A percentile compares a stretch with the other conserved stretches of the same genome.
Conservation (phyloP, 805 yeast genomes). For the Yueomyces sp. region DNA sequence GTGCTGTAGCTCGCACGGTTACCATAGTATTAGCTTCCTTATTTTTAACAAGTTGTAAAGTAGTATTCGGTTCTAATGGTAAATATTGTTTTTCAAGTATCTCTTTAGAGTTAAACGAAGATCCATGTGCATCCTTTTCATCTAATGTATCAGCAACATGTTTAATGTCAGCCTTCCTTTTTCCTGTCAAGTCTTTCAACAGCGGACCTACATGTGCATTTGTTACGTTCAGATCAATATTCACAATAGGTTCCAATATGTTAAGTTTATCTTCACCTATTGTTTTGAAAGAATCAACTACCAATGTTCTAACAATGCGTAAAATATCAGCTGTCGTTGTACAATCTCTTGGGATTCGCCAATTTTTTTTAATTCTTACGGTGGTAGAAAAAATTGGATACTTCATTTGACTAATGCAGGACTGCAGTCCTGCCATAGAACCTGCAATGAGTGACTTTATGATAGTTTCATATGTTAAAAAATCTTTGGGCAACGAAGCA, state of each 20-base stretch:
- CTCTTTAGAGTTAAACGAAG: slow-evolving; percentile 12
- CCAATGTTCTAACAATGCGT: slow-evolving; percentile 32
- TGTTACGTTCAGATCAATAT: slow-evolving; percentile 48
- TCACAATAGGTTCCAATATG: slow-evolving; percentile 82
- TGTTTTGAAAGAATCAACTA: slow-evolving; percentile 26
- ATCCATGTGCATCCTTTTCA: slow-evolving; percentile 21
- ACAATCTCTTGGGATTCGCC: slow-evolving; percentile 43
- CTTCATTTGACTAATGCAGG: slow-evolving; percentile 48
- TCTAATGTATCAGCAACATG: slow-evolving; percentile 45
- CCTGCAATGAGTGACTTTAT: slow-evolving; percentile 47
- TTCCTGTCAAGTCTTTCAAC: slow-evolving; percentile 68
- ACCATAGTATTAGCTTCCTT: slow-evolving; percentile 21
- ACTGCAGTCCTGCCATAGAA: slow-evolving; percentile 44
- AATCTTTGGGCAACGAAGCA: slow-evolving; percentile 37
- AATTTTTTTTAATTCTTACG: slow-evolving; percentile 33
- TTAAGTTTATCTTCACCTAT: slow-evolving; percentile 26
- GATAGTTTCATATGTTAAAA: slow-evolving; percentile 33
- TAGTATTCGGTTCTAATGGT: slow-evolving; percentile 50
- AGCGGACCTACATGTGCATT: slow-evolving; percentile 72
- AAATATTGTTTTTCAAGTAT: slow-evolving; percentile 52
- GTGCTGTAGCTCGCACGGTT: slow-evolving; percentile 64
- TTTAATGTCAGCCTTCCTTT: slow-evolving; percentile 60
- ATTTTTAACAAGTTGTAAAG: slow-evolving; percentile 5
- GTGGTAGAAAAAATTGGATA: slow-evolving; percentile 41
- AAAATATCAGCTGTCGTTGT: slow-evolving; percentile 28